Base-by-base conservation (phyloP, 83 land plant genomes). In the Picea mariana region DNA sequence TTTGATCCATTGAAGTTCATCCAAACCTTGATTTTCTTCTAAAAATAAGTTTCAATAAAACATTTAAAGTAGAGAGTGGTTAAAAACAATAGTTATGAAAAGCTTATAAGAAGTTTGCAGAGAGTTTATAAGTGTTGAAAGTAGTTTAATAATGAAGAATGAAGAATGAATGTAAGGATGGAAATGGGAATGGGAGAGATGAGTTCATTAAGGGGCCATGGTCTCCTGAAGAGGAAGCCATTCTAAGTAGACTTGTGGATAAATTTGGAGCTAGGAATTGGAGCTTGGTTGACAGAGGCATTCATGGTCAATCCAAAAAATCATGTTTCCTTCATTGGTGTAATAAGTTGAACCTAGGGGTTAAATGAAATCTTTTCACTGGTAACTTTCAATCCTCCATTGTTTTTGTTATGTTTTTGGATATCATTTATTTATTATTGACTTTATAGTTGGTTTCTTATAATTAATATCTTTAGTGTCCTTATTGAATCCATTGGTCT, bases 271-370 rank as follows among this genome's bases (percentile, higher is more conserved):
- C 89, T 13, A 80, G 85, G 67, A 88, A 88, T 75, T 88, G 89
- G 89, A 80, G 87, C 64, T 71, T 88, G 27, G 85, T 88, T 61
- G 89, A 87, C 34, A 60, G 87, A 3, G 89, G 89, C 13, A 88
- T 88, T 68, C 78, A 85, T n/a, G 89, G 89, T 3, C 87, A 87
- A 23, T 88, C 89, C 52, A 85, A 87, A 5, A 88, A 88, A 62
- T 88, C 89, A 20, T 88, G 89, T 78, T 87, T 87, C 83, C 87
- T 88, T 73, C 89, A 87, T 0, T 88, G 89, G 89, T 88, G 89
- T 24, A 88, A 88, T 77, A 85, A 88, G 85, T 83, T 85, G 55
- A 87, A 88, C 34, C 89, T 87, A 27, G 73, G 68, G 62, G 89
- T 88, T 65, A 85, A 88, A 44, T 85, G 87, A 81, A 82, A 85